Percentiles rank a stretch among this genome's conserved stretches.
Evolutionary conservation across 768 basidiomycete species (phyloP).

Genomic region (Kwoniella dendrophila): DNA sequence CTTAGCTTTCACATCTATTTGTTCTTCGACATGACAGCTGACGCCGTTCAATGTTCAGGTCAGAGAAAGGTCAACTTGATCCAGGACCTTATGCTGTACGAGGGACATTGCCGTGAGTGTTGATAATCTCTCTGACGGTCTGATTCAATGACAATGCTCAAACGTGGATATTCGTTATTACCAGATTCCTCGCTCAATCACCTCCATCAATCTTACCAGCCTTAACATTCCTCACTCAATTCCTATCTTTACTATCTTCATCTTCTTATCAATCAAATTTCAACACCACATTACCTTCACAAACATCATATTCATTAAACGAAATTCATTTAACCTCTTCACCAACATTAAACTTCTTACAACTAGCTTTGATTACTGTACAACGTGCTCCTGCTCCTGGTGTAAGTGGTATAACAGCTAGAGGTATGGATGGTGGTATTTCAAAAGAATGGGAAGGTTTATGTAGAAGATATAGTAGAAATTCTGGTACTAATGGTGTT

Average conservation of each 20-base stretch:
- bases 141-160: neutral
- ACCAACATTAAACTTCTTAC: constrained; percentile 79
- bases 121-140: neutral
- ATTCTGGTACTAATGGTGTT: constrained; percentile 68
- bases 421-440: constrained; percentile 67
- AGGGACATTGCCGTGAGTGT: constrained; percentile 77
- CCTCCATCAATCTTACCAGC: constrained; percentile 92
- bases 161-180: neutral
- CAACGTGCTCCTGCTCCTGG: constrained; percentile 63
- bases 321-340: constrained; percentile 78
- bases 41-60: no score
- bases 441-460: constrained; percentile 70
- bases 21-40: no score
- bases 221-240: constrained; percentile 84
- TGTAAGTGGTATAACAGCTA: constrained; percentile 76
- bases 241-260: constrained; percentile 66
- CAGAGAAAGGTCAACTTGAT: constrained; percentile 57
- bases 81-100: constrained; percentile 80
- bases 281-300: constrained; percentile 51
- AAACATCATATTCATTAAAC: constrained; percentile 28
- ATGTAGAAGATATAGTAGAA: constrained; percentile 78
- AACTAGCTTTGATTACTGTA: constrained; percentile 83
- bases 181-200: constrained; percentile 64
- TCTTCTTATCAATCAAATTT: constrained; percentile 54
- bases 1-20: neutral